Conservation (phyloP, 345 rosid species). For the Luvunga scandens region DNA sequence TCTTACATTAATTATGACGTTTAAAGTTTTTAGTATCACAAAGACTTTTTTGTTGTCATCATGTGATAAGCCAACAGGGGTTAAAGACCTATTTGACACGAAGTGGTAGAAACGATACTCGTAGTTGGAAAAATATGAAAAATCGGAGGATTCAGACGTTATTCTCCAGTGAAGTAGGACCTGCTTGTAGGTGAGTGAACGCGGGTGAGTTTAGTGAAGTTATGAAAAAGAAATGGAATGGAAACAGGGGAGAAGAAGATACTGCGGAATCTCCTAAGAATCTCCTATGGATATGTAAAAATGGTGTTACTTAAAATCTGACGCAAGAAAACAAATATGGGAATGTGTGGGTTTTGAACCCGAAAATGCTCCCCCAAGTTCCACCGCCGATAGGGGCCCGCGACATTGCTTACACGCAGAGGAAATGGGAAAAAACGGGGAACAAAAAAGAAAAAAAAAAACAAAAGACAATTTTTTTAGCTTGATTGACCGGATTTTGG, state of each 20-base stretch:
- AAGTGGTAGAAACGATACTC: not conserved
- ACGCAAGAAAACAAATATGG: not conserved
- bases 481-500: not conserved
- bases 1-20: too few relatives aligned
- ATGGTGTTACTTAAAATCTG: not conserved
- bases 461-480: not conserved
- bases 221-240: not conserved
- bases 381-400: not conserved
- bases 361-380: not conserved
- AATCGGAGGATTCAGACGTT: not conserved
- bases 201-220: not conserved
- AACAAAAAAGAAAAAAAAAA: too few relatives aligned
- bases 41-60: too few relatives aligned
- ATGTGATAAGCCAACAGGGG: not conserved
- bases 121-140: too few relatives aligned
- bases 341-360: conserved; percentile 11
- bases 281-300: conserved; percentile 6
- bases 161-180: not conserved
- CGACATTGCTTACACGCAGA: not conserved
- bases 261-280: conserved; percentile 26
- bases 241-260: not conserved
- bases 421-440: too few relatives aligned
- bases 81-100: not conserved
- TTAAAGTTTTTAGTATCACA: too few relatives aligned
- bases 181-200: not conserved